Evolutionary conservation across 805 yeast genomes (phyloP).

Genomic region (Wickerhamomyces pijperi): DNA sequence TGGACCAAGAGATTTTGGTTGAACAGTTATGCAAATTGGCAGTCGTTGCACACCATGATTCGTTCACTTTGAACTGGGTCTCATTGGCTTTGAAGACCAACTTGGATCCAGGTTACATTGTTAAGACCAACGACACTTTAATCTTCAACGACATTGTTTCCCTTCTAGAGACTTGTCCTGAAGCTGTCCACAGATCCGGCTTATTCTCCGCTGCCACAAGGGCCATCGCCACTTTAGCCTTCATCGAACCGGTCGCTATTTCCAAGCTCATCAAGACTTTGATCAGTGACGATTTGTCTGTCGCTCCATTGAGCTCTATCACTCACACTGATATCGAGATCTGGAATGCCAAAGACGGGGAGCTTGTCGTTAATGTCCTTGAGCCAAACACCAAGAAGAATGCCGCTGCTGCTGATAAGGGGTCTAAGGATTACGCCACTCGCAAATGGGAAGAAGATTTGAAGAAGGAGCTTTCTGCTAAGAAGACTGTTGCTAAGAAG

Average conservation of each 20-base stretch:
- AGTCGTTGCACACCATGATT: constrained; percentile 31
- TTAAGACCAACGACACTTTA: constrained; percentile 21
- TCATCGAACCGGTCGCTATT: constrained; percentile 46
- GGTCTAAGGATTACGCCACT: constrained; percentile 76
- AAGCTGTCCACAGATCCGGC: constrained; percentile 19
- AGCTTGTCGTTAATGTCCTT: constrained; percentile 54
- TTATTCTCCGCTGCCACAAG: constrained; percentile 41
- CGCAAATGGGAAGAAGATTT: constrained; percentile 83
- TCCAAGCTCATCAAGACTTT: constrained; percentile 38
- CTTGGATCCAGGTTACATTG: constrained; percentile 55
- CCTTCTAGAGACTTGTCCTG: constrained; percentile 10
- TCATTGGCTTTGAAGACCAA: constrained; percentile 50
- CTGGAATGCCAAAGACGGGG: constrained; percentile 63
- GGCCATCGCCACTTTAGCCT: constrained; percentile 38
- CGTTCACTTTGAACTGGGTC: constrained; percentile 59
- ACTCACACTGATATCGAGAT: constrained; percentile 44
- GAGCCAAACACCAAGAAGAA: constrained; percentile 28
- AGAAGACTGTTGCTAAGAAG: constrained; percentile 38
- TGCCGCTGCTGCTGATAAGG: constrained; percentile 41
- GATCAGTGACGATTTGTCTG: constrained; percentile 31
- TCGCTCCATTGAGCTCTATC: constrained; percentile 16
- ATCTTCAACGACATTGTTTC: constrained; percentile 13
- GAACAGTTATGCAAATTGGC: constrained; percentile 28
- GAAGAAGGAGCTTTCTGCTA: constrained; percentile 59
- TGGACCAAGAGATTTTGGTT: constrained; percentile 15